phyloP scores from a whole-genome alignment of 257 asterid species.

The Gentiana straminea region DNA sequence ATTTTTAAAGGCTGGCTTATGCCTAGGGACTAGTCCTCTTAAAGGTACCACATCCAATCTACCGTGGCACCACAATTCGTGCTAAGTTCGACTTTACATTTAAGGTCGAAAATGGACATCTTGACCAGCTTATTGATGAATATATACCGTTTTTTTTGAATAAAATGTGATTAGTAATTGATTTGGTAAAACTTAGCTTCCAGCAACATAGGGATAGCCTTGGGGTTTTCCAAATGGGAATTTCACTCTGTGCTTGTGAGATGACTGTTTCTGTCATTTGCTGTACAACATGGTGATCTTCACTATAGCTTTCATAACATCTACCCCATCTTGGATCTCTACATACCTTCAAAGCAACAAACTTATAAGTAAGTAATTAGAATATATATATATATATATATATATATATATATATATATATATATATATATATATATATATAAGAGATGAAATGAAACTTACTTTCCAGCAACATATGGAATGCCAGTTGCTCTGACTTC shows the following conservation, averaged over 20 bases:
- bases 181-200: constrained; percentile 10
- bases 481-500: constrained; percentile 51
- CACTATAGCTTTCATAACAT: constrained; percentile 34
- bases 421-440: too few relatives aligned
- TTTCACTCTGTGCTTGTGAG: too few relatives aligned
- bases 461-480: constrained; percentile 34
- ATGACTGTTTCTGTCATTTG: constrained; percentile 21
- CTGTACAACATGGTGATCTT: constrained; percentile 22
- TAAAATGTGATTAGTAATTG: too few relatives aligned
- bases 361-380: neutral
- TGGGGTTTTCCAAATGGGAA: constrained; percentile 14
- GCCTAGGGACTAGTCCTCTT: too few relatives aligned
- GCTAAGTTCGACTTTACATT: too few relatives aligned
- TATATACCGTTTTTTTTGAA: too few relatives aligned
- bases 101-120: too few relatives aligned
- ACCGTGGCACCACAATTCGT: too few relatives aligned
- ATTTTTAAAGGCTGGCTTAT: too few relatives aligned
- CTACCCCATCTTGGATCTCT: constrained; percentile 42
- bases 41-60: too few relatives aligned
- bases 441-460: neutral
- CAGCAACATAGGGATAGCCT: constrained; percentile 22
- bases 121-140: too few relatives aligned
- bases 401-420: neutral
- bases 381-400: neutral
- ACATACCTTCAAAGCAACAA: constrained; percentile 13